Conservation (phyloP, 192 early-diverging fungal genomes). For the Coemansia sp. region DNA sequence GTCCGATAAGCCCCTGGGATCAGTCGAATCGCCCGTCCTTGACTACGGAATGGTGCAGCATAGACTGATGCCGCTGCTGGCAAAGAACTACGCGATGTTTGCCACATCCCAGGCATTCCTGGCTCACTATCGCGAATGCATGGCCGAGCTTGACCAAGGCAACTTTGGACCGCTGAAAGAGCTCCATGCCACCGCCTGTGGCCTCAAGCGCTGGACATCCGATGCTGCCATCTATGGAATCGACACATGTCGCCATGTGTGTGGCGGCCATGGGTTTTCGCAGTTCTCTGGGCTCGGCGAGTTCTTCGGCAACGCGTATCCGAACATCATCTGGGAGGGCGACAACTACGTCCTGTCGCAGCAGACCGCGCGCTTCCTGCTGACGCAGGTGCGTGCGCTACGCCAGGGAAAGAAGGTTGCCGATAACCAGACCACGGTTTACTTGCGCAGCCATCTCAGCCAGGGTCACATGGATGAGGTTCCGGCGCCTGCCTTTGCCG, state of each 20-base stretch:
- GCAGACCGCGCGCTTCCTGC: slow-evolving; percentile 78
- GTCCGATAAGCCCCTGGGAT: slow-evolving; percentile 14
- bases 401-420: slow-evolving; percentile 49
- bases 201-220: slow-evolving; percentile 74
- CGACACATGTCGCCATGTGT: slow-evolving; percentile 71
- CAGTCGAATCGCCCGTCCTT: slow-evolving; percentile 67
- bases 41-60: slow-evolving; percentile 81
- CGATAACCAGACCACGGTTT: slow-evolving; percentile 33
- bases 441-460: slow-evolving; percentile 32
- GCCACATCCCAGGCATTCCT: slow-evolving; percentile 68
- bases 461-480: slow-evolving; percentile 7
- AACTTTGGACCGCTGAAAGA: slow-evolving; percentile 70
- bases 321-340: slow-evolving; percentile 81
- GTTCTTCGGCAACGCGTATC: slow-evolving; percentile 68
- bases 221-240: slow-evolving; percentile 67
- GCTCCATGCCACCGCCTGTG: slow-evolving; percentile 71
- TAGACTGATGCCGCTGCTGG: slow-evolving; percentile 69
- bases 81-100: slow-evolving; percentile 71
- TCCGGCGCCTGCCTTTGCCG: slow-evolving; percentile 9
- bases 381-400: slow-evolving; percentile 66
- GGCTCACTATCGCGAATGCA: slow-evolving; percentile 61
- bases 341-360: slow-evolving; percentile 86
- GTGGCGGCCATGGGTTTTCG: slow-evolving; percentile 80
- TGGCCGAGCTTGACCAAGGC: slow-evolving; percentile 57
- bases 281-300: slow-evolving; percentile 69